Base-by-base conservation (phyloP, 192 early-diverging fungal species). In the Oehlia diaphana region DNA sequence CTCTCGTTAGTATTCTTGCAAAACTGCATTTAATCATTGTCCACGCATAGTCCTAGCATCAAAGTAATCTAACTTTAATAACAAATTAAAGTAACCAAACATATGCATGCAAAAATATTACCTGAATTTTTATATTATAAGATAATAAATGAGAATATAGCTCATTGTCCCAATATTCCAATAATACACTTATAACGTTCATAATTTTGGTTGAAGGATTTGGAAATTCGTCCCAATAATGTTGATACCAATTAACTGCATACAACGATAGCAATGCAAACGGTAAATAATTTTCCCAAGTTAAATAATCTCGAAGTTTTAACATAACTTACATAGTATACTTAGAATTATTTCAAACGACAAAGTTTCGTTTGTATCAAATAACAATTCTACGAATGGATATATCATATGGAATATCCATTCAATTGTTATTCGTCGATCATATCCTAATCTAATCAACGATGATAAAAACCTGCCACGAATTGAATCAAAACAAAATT, bases 231-330 rank as follows among this genome's bases (percentile, higher is more conserved):
- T 73, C 39, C 71, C 71, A 73, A 26, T 42, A 47, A 49, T 49
- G 19, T 49, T 73, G 71, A 49, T 47, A 73, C 71, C 71, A 73
- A 26, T 73, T 73, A 26, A 73, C 71, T 73, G 28, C 19, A 49
- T 47, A 72, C 13, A 72, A 19, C n/a, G n/a, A 21, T 9, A 8
- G 23, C 2, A 47, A 49, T 7, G 16, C n/a, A 47, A 16, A 42
- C 6, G 39, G 5, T 37, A 12, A 47, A 12, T 12, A 47, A 47
- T 28, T 42, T 4, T 42, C 50, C 21, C 4, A 23, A 50, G 12
- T 13, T 49, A 14, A 28, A 26, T 12, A 23, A 49, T 39, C 23
- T 1, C 9, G 8, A 37, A 73, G 6, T 10, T 12, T 0, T 6
- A 73, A 73, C 14, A 2, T 19, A 23, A 23, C 71, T 23, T 49